Conservation (phyloP, 352 stramenopile species). For the Phytophthora chlamydospora region DNA sequence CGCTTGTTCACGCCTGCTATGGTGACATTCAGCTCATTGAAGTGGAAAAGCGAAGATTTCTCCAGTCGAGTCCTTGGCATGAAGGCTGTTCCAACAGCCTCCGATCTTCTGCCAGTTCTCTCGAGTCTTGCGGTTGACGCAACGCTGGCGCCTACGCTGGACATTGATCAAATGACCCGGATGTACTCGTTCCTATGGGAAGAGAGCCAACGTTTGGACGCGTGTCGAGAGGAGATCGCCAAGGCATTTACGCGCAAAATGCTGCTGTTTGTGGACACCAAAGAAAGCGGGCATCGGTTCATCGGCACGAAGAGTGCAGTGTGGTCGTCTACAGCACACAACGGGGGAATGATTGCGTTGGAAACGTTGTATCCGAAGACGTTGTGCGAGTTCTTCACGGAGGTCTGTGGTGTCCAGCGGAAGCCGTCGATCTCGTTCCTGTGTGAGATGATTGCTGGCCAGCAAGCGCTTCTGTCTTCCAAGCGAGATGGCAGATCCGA, state of each 20-base stretch:
- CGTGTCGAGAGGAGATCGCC: constrained; percentile 22
- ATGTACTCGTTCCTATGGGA: constrained; percentile 58
- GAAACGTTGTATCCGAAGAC: constrained; percentile 59
- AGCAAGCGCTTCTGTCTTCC: constrained; percentile 4
- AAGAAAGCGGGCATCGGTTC: constrained; percentile 21
- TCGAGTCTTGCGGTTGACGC: constrained; percentile 32
- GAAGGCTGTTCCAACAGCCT: constrained; percentile 41
- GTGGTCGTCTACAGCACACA: constrained; percentile 49
- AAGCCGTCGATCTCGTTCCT: constrained; percentile 63
- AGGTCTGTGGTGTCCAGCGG: constrained; percentile 64
- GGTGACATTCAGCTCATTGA: constrained; percentile 48
- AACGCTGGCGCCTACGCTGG: constrained; percentile 13
- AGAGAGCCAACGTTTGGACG: constrained; percentile 35
- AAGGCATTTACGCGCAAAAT: constrained; percentile 34
- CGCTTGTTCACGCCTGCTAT: constrained; percentile 51
- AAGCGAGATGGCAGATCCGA: constrained; percentile 10
- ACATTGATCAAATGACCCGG: constrained; percentile 27
- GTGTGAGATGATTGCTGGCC: constrained; percentile 37
- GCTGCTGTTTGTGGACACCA: constrained; percentile 33
- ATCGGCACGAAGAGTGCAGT: constrained; percentile 39
- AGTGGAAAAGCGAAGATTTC: constrained; percentile 48
- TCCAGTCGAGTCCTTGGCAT: constrained; percentile 47
- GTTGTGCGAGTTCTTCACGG: constrained; percentile 66
- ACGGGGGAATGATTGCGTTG: constrained; percentile 40
- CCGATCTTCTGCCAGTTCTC: constrained; percentile 56